A percentile compares a stretch with the other conserved stretches of the same genome.
Conservation (phyloP, 306 rosid genomes). For the Cucumis cinereus region DNA sequence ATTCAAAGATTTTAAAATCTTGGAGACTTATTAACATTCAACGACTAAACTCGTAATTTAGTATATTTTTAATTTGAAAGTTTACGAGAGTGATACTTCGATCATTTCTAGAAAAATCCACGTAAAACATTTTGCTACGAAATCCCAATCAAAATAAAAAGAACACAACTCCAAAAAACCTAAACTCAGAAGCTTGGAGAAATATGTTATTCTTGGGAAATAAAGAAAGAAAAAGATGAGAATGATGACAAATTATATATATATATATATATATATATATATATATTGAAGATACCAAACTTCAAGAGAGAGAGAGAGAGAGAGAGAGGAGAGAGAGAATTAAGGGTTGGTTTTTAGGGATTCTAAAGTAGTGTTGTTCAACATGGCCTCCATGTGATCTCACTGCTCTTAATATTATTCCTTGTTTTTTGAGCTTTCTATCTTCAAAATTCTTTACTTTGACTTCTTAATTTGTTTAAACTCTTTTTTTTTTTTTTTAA, state of each 20-base stretch:
- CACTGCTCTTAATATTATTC: constrained; percentile 1
- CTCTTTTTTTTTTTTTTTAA: background rate
- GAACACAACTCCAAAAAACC: too few relatives aligned
- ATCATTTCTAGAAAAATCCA: background rate
- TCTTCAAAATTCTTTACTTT: background rate
- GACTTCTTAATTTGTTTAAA: background rate
- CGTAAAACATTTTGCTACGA: background rate
- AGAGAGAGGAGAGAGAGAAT: background rate
- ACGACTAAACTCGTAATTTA: too few relatives aligned
- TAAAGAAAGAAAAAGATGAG: background rate
- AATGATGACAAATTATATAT: background rate
- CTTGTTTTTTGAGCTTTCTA: background rate
- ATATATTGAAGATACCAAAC: background rate
- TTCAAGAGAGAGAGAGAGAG: background rate
- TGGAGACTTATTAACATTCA: too few relatives aligned
- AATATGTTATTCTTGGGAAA: background rate
- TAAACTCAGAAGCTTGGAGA: background rate
- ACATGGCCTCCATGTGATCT: constrained; percentile 11
- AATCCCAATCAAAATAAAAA: background rate
- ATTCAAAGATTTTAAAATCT: too few relatives aligned
- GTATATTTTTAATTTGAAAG: background rate
- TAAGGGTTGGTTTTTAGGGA: background rate
- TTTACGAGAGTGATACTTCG: background rate
- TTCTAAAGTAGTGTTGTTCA: background rate
- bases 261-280: background rate